Conservation (phyloP, 192 early-diverging fungal species). For the Coemansia pectinata region DNA sequence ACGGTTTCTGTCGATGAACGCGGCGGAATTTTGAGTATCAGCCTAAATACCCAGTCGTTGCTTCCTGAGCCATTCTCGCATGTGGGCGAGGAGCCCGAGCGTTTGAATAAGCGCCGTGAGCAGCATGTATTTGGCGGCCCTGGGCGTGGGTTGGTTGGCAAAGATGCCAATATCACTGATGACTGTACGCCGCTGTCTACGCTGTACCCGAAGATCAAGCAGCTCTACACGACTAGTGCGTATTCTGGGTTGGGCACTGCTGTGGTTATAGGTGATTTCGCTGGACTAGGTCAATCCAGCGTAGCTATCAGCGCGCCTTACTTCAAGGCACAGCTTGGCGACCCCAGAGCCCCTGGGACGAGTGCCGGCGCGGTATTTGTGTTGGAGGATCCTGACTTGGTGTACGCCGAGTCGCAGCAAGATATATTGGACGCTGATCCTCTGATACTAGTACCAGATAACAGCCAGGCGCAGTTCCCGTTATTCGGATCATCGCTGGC, state of each 20-base stretch:
- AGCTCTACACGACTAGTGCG: conserved; percentile 47
- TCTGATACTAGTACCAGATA: conserved; percentile 21
- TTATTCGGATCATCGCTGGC: conserved; percentile 78
- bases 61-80: neutral
- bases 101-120: neutral
- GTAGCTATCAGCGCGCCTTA: conserved; percentile 70
- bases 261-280: conserved; percentile 69
- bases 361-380: conserved; percentile 61
- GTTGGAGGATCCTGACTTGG: conserved; percentile 8
- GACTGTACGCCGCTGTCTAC: conserved; percentile 38
- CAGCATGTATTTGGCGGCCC: conserved; percentile 21
- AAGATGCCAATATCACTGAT: neutral
- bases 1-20: conserved; percentile 7
- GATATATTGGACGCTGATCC: conserved; percentile 55
- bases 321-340: conserved; percentile 14
- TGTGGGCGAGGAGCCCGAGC: neutral
- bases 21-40: conserved; percentile 18
- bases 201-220: conserved; percentile 45
- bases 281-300: conserved; percentile 60
- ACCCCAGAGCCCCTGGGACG: conserved; percentile 5
- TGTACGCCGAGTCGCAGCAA: conserved; percentile 27
- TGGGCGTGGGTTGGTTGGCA: neutral
- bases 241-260: conserved; percentile 70
- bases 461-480: conserved; percentile 9
- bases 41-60: neutral